Evolutionary conservation across 768 basidiomycete species (phyloP), one percentile per base, ranked within the genome.

Genomic region (Suillus spraguei): DNA sequence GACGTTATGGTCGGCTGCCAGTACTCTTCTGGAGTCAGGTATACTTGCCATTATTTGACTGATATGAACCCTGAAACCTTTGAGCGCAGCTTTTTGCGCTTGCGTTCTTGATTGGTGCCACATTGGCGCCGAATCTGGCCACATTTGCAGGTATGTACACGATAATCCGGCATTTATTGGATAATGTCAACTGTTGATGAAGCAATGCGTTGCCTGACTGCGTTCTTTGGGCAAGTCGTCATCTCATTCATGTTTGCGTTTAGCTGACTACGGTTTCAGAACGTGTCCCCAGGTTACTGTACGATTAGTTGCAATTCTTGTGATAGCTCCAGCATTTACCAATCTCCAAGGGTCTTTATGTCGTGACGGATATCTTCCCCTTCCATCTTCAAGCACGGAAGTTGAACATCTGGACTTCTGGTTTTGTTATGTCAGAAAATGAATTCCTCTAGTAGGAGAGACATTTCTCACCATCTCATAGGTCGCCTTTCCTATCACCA

Each of bases 331-430:
- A 50, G 32, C 46, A n/a, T 32, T 36, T 2, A 5, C 3, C 24
- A 39, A 39, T 4, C 53, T 24, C 13, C 54, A 42, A 81, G 79
- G 82, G 82, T 47, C 68, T 83, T 0, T 82, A 78, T 64, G 71
- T 82, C 35, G 77, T 85, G 63, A 81, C 80, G 33, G 83, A 84
- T 63, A 75, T 85, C 47, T 85, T 76, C 67, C 84, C 84, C 6
- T 85, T 85, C 72, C 84, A 85, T 60, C 75, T 82, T 11, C 83
- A 85, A 64, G 83, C 82, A 4, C 76, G 80, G 32, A 83, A 82
- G 74, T 72, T 84, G 35, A 83, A 82, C 59, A 61, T 83, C 28
- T 85, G 84, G 85, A 84, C 85, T 1, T 75, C 82, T 60, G 85
- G 83, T 0, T 83, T 84, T 70, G 73, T 86, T 55, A 66, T 74